phyloP scores from a whole-genome alignment of 2,329 filamentous ascomycete species.

The Cladophialophora carrionii region DNA sequence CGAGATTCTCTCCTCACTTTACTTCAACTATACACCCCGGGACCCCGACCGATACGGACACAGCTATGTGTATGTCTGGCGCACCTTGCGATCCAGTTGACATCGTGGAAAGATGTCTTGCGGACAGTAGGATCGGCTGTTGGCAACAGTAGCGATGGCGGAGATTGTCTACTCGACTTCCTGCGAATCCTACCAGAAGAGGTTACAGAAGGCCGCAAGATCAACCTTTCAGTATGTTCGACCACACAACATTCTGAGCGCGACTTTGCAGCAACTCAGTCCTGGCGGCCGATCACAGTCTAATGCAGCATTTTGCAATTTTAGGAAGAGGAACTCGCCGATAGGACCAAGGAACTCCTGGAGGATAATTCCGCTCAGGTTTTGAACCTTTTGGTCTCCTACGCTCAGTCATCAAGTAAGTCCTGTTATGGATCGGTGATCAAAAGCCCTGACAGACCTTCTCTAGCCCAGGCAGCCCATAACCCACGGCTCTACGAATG shows the following conservation, averaged over 20 bases:
- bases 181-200: slow-evolving; percentile 96
- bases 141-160: slow-evolving; percentile 66
- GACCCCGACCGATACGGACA: slow-evolving; percentile 80
- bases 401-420: slow-evolving; percentile 87
- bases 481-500: slow-evolving; percentile 93
- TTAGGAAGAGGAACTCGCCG: slow-evolving; percentile 91
- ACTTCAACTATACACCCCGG: slow-evolving; percentile 77
- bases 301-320: slow-evolving; percentile 53
- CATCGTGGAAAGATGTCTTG: slow-evolving; percentile 90
- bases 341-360: slow-evolving; percentile 84
- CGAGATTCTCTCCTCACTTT: slow-evolving; percentile 82
- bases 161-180: slow-evolving; percentile 91
- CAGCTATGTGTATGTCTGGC: slow-evolving; percentile 95
- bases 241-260: slow-evolving; percentile 51
- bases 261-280: slow-evolving; percentile 50
- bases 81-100: slow-evolving; percentile 94
- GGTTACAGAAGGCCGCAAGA: slow-evolving; percentile 98
- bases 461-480: slow-evolving; percentile 70
- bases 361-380: slow-evolving; percentile 89
- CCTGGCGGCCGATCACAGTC: slow-evolving; percentile 50
- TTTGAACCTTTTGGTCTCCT: slow-evolving; percentile 82
- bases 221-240: slow-evolving; percentile 97
- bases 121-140: slow-evolving; percentile 77
- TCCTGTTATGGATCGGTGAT: slow-evolving; percentile 33
- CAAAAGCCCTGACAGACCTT: slow-evolving; percentile 36